Evolutionary conservation across 2,329 filamentous ascomycete species (phyloP).

Genomic region (Alternaria consortialis): DNA sequence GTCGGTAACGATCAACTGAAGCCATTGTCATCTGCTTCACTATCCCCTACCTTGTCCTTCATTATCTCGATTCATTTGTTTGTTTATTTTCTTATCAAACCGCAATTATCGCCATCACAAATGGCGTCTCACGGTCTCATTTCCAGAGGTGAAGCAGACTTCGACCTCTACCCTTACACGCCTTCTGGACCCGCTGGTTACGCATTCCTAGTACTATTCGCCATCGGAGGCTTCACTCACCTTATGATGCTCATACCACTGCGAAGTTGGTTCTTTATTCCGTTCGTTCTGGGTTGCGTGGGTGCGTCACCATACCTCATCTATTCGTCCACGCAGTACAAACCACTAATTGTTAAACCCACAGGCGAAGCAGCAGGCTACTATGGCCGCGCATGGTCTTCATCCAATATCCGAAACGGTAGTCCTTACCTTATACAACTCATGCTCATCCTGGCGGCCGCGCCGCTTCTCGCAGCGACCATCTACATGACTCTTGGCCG

Average conservation of each 20-base stretch:
- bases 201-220: conserved; percentile 25
- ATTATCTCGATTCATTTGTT: too few species aligned
- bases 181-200: conserved; percentile 27
- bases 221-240: conserved; percentile 17
- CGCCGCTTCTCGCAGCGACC: conserved; percentile 60
- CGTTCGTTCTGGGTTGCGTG: conserved; percentile 62
- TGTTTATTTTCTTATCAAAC: too few species aligned
- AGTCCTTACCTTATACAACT: conserved; percentile 54
- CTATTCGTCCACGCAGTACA: background rate
- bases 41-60: too few species aligned
- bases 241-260: conserved; percentile 16
- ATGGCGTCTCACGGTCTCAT: background rate
- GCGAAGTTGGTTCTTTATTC: conserved; percentile 59
- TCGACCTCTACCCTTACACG: conserved; percentile 28
- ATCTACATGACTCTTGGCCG: conserved; percentile 61
- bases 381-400: conserved; percentile 24
- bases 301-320: conserved; percentile 49
- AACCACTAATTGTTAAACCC: background rate
- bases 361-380: conserved; percentile 32
- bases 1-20: background rate
- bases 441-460: conserved; percentile 57
- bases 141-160: conserved; percentile 19
- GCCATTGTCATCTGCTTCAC: background rate
- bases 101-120: background rate
- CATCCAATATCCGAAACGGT: conserved; percentile 22